Conservation (phyloP, 2,329 filamentous ascomycete species). For the Escovopsis weberi region DNA sequence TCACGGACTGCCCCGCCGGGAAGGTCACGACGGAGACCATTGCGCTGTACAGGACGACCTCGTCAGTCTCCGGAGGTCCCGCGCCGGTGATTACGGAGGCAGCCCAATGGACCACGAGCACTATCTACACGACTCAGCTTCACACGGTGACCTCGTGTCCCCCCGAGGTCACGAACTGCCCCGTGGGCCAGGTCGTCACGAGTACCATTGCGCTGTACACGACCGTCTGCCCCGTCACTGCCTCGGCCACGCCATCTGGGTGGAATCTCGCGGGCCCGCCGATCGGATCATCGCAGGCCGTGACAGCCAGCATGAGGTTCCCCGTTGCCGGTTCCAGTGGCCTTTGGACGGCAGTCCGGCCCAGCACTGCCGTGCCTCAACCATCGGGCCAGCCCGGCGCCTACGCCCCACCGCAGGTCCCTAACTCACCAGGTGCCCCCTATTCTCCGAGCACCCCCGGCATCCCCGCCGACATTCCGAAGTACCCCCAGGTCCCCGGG, state of each 20-base stretch:
- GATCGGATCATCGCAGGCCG: neutral
- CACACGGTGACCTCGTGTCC: slow-evolving; percentile 41
- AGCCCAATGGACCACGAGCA: slow-evolving; percentile 14
- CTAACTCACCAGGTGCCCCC: neutral
- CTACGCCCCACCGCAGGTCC: neutral
- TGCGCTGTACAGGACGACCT: slow-evolving; percentile 30
- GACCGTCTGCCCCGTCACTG: slow-evolving; percentile 22
- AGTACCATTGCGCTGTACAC: slow-evolving; percentile 20
- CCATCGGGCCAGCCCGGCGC: no score
- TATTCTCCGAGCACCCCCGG: neutral
- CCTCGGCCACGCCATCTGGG: slow-evolving; percentile 5
- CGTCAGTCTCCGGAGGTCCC: slow-evolving; percentile 9
- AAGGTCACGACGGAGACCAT: slow-evolving; percentile 26
- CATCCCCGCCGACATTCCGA: slow-evolving; percentile 1
- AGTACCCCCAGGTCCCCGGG: slow-evolving; percentile 1
- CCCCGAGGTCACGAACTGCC: slow-evolving; percentile 35
- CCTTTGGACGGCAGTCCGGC: no score
- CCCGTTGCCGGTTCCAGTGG: no score
- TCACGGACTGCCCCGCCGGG: slow-evolving; percentile 23
- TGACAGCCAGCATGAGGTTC: neutral
- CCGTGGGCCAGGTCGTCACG: slow-evolving; percentile 18
- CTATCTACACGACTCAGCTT: slow-evolving; percentile 38
- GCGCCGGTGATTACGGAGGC: slow-evolving; percentile 3
- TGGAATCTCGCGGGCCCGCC: slow-evolving; percentile 5
- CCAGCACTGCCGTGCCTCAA: no score